phyloP scores from a whole-genome alignment of 805 yeast genomes.

The Candida easanensis region DNA sequence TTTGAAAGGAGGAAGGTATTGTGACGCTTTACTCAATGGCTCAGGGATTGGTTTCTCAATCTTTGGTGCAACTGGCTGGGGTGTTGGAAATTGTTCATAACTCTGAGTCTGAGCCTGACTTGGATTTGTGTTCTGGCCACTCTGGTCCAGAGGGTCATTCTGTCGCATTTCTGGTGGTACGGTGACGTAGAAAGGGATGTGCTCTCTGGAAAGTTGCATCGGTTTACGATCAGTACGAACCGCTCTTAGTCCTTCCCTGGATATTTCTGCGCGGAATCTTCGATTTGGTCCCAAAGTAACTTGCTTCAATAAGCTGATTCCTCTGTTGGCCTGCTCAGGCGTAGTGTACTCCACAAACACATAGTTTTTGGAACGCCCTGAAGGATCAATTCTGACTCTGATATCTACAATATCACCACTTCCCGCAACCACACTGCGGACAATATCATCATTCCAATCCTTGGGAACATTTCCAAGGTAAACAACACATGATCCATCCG shows the following conservation, averaged over 20 bases:
- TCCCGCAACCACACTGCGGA: constrained; percentile 67
- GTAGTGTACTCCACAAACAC: constrained; percentile 58
- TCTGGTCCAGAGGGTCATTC: background rate
- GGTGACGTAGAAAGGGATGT: constrained; percentile 54
- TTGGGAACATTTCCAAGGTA: constrained; percentile 65
- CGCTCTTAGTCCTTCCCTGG: constrained; percentile 55
- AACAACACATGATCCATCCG: constrained; percentile 36
- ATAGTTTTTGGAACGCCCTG: constrained; percentile 62
- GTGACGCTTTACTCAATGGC: constrained; percentile 51
- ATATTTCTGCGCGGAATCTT: constrained; percentile 52
- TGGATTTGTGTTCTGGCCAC: background rate
- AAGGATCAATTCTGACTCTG: constrained; percentile 35
- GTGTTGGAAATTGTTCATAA: constrained; percentile 2
- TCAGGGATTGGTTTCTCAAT: constrained; percentile 39
- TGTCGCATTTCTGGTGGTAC: constrained; percentile 38
- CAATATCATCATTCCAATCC: constrained; percentile 65
- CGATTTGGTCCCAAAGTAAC: constrained; percentile 42
- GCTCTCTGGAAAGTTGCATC: constrained; percentile 41
- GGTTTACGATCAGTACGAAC: constrained; percentile 37
- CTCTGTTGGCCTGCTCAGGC: constrained; percentile 52
- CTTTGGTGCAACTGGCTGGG: constrained; percentile 9
- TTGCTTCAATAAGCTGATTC: constrained; percentile 41
- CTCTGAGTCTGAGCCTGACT: constrained; percentile 1
- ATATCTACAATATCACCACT: constrained; percentile 70
- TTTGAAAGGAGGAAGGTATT: constrained; percentile 48